Evolutionary conservation across 164 flowering plant genomes (phyloP).

Genomic region (Chimonanthus praecox): DNA sequence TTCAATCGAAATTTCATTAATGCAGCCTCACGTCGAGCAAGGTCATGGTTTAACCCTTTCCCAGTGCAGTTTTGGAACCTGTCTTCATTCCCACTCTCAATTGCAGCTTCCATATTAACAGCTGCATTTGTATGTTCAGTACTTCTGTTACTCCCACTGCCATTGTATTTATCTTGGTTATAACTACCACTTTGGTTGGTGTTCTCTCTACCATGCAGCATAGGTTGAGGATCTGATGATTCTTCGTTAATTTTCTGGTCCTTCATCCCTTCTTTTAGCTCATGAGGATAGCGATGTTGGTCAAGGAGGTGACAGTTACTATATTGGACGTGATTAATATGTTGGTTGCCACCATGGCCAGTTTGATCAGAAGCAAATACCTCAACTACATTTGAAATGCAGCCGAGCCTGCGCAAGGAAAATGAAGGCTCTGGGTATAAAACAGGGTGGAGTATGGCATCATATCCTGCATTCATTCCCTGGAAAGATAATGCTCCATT

Average conservation of each 20-base stretch:
- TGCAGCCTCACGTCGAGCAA: constrained; percentile 46
- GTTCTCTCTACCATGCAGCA: constrained; percentile 1
- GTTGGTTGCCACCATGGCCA: constrained; percentile 9
- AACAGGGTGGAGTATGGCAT: constrained; percentile 17
- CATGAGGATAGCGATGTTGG: constrained; percentile 4
- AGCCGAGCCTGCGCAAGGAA: constrained; percentile 17
- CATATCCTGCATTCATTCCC: constrained; percentile 18
- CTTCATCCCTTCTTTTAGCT: neutral
- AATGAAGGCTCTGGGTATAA: constrained; percentile 19
- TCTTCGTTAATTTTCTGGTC: constrained; percentile 6
- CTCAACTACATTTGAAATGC: constrained; percentile 2
- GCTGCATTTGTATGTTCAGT: constrained; percentile 14
- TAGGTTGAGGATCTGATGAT: constrained; percentile 2
- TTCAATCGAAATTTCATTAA: constrained; percentile 41
- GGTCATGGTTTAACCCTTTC: constrained; percentile 19
- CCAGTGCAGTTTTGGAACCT: constrained; percentile 13
- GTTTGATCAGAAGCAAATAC: constrained; percentile 14
- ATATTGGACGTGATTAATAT: neutral
- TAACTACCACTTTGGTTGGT: constrained; percentile 6
- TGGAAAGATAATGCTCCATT: constrained; percentile 26
- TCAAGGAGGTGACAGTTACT: constrained; percentile 2
- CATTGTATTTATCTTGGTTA: constrained; percentile 5
- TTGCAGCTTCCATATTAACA: constrained; percentile 8
- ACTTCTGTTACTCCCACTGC: constrained; percentile 21
- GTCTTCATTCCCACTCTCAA: constrained; percentile 20